These are phyloP conservation scores for Pistacia atlantica DNA, from an alignment of 345 rosid species.

Conservation along the genomic window DNA sequence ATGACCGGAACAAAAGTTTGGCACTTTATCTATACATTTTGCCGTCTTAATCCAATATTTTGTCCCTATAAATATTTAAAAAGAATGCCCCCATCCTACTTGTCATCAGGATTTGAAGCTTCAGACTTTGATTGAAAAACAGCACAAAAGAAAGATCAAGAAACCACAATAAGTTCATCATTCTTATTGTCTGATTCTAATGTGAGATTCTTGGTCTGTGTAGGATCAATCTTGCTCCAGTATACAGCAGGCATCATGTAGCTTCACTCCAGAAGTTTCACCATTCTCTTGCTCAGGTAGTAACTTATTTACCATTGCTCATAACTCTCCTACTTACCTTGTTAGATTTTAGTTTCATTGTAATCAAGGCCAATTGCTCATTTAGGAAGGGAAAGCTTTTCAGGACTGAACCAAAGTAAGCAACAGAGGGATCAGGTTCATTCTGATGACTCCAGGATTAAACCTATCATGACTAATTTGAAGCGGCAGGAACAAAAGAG, in stretches of 20 bases:
- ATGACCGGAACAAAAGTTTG: not conserved
- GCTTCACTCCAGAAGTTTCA: constrained; percentile 22
- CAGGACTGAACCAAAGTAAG: constrained; percentile 19
- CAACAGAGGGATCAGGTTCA: constrained; percentile 7
- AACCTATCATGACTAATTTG: constrained; percentile 8
- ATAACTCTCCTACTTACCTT: not conserved
- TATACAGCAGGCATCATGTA: constrained; percentile 21
- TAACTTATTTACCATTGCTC: constrained; percentile 2
- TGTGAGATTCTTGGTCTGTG: constrained; percentile 10
- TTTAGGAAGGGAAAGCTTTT: constrained; percentile 32
- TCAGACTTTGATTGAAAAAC: not conserved
- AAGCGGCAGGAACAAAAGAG: constrained; percentile 28
- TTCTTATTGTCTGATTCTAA: constrained; percentile 4
- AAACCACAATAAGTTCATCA: not conserved
- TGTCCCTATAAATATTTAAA: not conserved
- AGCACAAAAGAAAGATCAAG: not conserved
- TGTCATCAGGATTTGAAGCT: not conserved
- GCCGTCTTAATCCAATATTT: not conserved
- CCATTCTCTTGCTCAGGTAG: constrained; percentile 33
- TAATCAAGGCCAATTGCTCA: constrained; percentile 9
- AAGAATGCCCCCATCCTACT: too few relatives aligned
- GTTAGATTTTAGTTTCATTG: constrained; percentile 5
- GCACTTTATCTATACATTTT: not conserved
- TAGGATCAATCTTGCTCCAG: constrained; percentile 41
- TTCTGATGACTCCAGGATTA: constrained; percentile 13